phyloP scores from a whole-genome alignment of 2,329 filamentous ascomycete genomes.

The Alternaria panax region DNA sequence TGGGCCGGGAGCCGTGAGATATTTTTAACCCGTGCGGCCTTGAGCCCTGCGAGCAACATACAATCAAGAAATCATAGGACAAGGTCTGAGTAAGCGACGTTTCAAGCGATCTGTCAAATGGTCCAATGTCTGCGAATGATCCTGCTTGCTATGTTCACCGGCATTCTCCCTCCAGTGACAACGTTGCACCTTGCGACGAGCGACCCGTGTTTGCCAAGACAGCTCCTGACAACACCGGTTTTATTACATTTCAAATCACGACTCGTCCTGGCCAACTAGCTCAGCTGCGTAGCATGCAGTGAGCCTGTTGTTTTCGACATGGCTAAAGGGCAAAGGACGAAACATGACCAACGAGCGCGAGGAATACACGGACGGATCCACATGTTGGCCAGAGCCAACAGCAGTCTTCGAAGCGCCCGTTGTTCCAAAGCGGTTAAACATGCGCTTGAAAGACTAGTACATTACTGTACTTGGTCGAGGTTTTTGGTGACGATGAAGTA shows the following conservation, averaged over 20 bases:
- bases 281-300: constrained; percentile 7
- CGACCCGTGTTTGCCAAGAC: constrained; percentile 14
- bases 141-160: not conserved
- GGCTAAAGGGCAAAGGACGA: constrained; percentile 26
- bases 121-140: constrained; percentile 4
- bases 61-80: not conserved
- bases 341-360: constrained; percentile 31
- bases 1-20: constrained; percentile 15
- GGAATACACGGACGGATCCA: constrained; percentile 9
- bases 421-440: constrained; percentile 10
- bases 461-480: not conserved
- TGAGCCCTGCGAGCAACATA: constrained; percentile 4
- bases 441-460: not conserved
- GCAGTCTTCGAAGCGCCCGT: constrained; percentile 13
- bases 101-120: constrained; percentile 4
- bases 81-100: constrained; percentile 18
- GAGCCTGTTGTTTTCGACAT: constrained; percentile 17
- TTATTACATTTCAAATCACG: constrained; percentile 23
- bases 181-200: not conserved
- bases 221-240: constrained; percentile 12
- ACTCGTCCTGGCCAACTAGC: constrained; percentile 13
- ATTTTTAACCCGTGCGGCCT: constrained; percentile 10
- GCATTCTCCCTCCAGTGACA: constrained; percentile 5
- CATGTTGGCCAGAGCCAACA: constrained; percentile 10
- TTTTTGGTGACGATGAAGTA: not conserved